Evolutionary conservation across 805 yeast species (phyloP).

Genomic region (Cyberlindnera lachancei): DNA sequence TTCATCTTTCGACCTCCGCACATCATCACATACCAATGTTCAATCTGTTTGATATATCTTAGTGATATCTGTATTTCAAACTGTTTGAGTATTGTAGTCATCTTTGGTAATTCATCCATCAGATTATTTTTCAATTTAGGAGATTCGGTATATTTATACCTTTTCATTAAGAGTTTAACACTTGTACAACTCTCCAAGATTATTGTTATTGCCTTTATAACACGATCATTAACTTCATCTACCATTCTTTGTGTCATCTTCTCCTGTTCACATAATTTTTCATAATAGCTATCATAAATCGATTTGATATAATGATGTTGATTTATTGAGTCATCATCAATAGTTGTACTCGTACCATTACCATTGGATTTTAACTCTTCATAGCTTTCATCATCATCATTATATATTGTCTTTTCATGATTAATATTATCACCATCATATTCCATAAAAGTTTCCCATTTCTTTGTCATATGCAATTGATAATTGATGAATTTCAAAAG

Average conservation of each 20-base stretch:
- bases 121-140: slow-evolving; percentile 19
- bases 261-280: slow-evolving; percentile 22
- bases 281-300: slow-evolving; percentile 22
- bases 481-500: slow-evolving; percentile 9
- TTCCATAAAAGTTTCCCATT: slow-evolving; percentile 26
- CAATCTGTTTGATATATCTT: slow-evolving; percentile 16
- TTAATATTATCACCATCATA: slow-evolving; percentile 15
- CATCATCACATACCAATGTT: slow-evolving; percentile 25
- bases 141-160: slow-evolving; percentile 22
- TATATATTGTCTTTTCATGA: too few relatives aligned
- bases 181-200: slow-evolving; percentile 20
- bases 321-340: too few relatives aligned
- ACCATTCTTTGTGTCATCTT: slow-evolving; percentile 21
- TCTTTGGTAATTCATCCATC: slow-evolving; percentile 24
- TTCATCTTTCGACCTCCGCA: slow-evolving; percentile 23
- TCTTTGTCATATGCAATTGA: slow-evolving; percentile 14
- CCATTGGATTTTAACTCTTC: too few relatives aligned
- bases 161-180: slow-evolving; percentile 23
- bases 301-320: slow-evolving; percentile 21
- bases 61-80: slow-evolving; percentile 16
- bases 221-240: slow-evolving; percentile 20
- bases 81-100: slow-evolving; percentile 12
- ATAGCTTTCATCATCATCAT: too few relatives aligned
- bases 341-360: too few relatives aligned
- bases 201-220: slow-evolving; percentile 23